Percentiles rank a stretch among this genome's conserved stretches.
These are phyloP conservation scores for Saksenaea vasiformis DNA, from an alignment of 371 early-diverging fungal species.

Conservation along the genomic window DNA sequence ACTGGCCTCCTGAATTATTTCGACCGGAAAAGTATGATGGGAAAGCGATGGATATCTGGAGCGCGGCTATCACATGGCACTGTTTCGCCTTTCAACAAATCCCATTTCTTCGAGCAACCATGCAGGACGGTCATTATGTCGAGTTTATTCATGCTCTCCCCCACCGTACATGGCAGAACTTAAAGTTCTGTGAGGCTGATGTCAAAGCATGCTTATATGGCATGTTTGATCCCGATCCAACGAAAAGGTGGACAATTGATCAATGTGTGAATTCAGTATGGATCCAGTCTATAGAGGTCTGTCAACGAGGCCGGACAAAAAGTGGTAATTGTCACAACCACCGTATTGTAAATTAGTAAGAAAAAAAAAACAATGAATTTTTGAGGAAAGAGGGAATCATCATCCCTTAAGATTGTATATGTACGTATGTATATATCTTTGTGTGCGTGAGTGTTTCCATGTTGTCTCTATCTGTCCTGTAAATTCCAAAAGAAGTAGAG, in stretches of 20 bases:
- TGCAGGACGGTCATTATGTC: constrained; percentile 65
- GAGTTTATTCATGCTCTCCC: constrained; percentile 55
- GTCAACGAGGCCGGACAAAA: constrained; percentile 27
- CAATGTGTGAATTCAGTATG: constrained; percentile 46
- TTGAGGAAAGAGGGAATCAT: too few relatives aligned
- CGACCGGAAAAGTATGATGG: constrained; percentile 23
- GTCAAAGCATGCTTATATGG: constrained; percentile 42
- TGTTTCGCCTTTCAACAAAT: constrained; percentile 28
- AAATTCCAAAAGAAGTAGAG: too few relatives aligned
- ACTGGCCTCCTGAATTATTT: constrained; percentile 34
- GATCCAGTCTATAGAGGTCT: constrained; percentile 39
- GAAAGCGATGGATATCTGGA: constrained; percentile 34
- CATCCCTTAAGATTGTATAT: too few relatives aligned
- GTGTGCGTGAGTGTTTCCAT: too few relatives aligned
- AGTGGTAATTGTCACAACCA: constrained; percentile 21
- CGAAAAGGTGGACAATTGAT: constrained; percentile 45
- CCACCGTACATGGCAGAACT: constrained; percentile 53
- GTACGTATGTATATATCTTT: too few relatives aligned
- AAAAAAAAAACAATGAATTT: neutral
- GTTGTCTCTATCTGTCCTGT: too few relatives aligned
- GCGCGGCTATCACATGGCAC: constrained; percentile 37
- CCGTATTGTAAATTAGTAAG: constrained; percentile 11
- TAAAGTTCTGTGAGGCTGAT: constrained; percentile 36
- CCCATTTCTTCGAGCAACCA: constrained; percentile 51
- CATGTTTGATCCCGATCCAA: constrained; percentile 50